A percentile compares a stretch with the other conserved stretches of the same genome.
Conservation (phyloP, 805 yeast species). For the Myxozyma lipomycoides region DNA sequence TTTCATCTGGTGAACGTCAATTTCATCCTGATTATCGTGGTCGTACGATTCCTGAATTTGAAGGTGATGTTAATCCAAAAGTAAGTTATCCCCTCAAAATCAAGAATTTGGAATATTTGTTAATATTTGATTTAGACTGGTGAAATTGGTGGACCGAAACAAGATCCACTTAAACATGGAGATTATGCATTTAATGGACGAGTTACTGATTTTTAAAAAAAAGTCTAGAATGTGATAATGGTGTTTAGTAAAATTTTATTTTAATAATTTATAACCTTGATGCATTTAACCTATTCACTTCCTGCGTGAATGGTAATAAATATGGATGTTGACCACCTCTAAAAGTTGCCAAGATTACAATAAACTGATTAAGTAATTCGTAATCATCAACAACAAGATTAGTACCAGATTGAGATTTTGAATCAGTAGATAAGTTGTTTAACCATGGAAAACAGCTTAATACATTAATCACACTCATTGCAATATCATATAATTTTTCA, state of each 20-base stretch:
- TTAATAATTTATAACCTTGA: not conserved
- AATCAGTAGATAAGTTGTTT: not conserved
- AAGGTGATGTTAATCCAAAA: slow-evolving; percentile 84
- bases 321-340: slow-evolving; percentile 14
- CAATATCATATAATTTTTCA: slow-evolving; percentile 16
- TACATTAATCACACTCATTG: slow-evolving; percentile 1
- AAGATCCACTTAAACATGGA: slow-evolving; percentile 86
- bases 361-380: slow-evolving; percentile 5
- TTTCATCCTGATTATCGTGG: slow-evolving; percentile 52
- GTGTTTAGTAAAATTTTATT: not conserved
- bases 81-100: slow-evolving; percentile 21
- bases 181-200: slow-evolving; percentile 96
- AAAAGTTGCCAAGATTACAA: slow-evolving; percentile 12
- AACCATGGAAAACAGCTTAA: not conserved
- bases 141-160: slow-evolving; percentile 95
- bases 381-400: not conserved
- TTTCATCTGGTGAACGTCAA: slow-evolving; percentile 5
- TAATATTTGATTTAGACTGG: slow-evolving; percentile 53
- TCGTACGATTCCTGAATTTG: slow-evolving; percentile 84
- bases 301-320: slow-evolving; percentile 10
- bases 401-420: not conserved
- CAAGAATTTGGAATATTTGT: not conserved
- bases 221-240: not conserved
- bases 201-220: slow-evolving; percentile 77
- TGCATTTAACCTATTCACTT: slow-evolving; percentile 1